Base-by-base conservation (phyloP, 371 early-diverging fungal genomes). In the Syncephalastrum contaminatum region DNA sequence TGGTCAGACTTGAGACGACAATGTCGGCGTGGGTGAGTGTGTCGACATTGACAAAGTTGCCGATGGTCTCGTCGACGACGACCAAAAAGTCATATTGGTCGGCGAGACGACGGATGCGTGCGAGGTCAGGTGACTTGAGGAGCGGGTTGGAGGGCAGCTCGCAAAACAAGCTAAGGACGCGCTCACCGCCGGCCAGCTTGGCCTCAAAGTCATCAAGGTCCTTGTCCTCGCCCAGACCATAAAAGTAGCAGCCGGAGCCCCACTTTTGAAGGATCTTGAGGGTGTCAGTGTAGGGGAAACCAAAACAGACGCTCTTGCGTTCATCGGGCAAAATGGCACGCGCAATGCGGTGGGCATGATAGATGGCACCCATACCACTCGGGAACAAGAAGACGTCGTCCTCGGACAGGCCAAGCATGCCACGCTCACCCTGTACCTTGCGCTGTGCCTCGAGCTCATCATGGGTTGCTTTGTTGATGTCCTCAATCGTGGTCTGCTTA, bases 121-220 rank as follows among this genome's bases (percentile, higher is more conserved):
- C 66, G 51, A 98, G 48, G 58, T 95, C 86, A 13, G 93, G 81
- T 0, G 94, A 86, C 61, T 88, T 89, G 36, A 94, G 82, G 47
- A 98, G 72, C 13, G 98, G 98, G 64, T 98, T 98, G 47, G 91
- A 89, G 4, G 98, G 98, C 51, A 93, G 88, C 70, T 98, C 98
- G 67, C 91, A 89, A 56, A 96, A 92, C 6, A 97, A 71, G 10
- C 92, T 88, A 54, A 88, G 62, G 36, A 93, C 82, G 18, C 74
- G 75, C 60, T 88, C 85, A 14, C 81, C 80, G 10, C 77, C 72
- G 25, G 60, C 60, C 25, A 90, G 63, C n/a, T 73, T 56, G 4
- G 59, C 57, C 63, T 92, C 92, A 12, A 96, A 73, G 27, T 73
- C 61, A 21, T 85, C 89, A 19, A 95, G 77, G 58, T 90, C 90